Evolutionary conservation across 177 flowering plant species (phyloP), one percentile per base, ranked within the genome.

Genomic region (Vitis hybrid): DNA sequence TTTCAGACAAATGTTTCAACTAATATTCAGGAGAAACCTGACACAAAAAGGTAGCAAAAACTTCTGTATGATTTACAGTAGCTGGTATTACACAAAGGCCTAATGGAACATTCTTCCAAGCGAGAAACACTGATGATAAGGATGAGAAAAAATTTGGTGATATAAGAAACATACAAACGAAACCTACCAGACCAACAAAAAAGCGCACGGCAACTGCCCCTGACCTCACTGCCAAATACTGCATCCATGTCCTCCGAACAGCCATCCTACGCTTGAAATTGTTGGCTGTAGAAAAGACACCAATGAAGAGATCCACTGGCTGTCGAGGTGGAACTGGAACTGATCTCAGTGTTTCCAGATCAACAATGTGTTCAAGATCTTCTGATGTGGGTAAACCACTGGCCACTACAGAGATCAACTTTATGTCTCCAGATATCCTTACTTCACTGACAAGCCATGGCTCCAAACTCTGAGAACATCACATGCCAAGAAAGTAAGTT

Each of bases 171-270:
- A 39, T 39, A 18, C 18, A 51, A 1, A 45, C 1, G 60, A 62
- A 39, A 70, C 98, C 85, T 69, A 96, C 99, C 91, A 93, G 76
- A 68, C 99, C 99, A 81, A 96, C 99, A 86, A 96, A 92, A 76
- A 93, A 96, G 15, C 94, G 97, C 55, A 92, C 98, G 50, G 95
- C 97, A 78, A 87, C 91, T 53, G 78, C 74, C 70, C 97, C 97
- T 9, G 90, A 84, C 12, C 85, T 82, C 51, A 93, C 97, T 72
- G 80, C 84, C 74, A 80, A 72, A 79, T 93, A 94, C 75, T 96
- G 99, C 99, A 92, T 96, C 99, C 99, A 96, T 39, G 97, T 90
- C 83, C 98, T 88, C 65, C 99, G 80, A 75, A 94, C 97, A 80
- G 98, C 95, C 99, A 96, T 96, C 69, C 99, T 72, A 39, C 95